phyloP scores from a whole-genome alignment of 2,329 filamentous ascomycete species.

The Zalaria sp. region DNA sequence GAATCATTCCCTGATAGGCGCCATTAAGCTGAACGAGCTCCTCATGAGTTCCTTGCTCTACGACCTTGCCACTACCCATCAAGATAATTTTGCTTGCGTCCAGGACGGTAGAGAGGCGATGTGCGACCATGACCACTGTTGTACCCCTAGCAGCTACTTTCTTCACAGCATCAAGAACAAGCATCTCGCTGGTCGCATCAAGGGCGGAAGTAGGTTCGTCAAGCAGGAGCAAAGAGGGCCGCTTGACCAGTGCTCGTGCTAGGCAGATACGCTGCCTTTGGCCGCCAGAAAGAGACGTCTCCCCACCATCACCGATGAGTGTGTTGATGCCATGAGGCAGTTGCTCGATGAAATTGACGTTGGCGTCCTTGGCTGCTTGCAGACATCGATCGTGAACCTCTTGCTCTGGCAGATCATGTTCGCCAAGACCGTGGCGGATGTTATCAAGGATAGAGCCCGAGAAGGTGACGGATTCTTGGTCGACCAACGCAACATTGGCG shows the following conservation, averaged over 20 bases:
- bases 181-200: slow-evolving; percentile 28
- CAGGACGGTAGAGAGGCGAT: slow-evolving; percentile 62
- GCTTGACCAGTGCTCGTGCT: slow-evolving; percentile 30
- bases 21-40: slow-evolving; percentile 26
- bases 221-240: slow-evolving; percentile 30
- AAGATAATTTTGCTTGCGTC: slow-evolving; percentile 72
- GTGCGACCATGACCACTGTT: slow-evolving; percentile 59
- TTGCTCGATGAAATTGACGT: slow-evolving; percentile 29
- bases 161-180: slow-evolving; percentile 29
- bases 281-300: slow-evolving; percentile 27
- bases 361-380: slow-evolving; percentile 22
- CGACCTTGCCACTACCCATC: slow-evolving; percentile 51
- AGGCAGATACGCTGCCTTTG: slow-evolving; percentile 33
- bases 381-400: slow-evolving; percentile 12
- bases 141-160: slow-evolving; percentile 31
- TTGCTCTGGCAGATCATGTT: slow-evolving; percentile 9
- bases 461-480: slow-evolving; percentile 32
- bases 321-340: slow-evolving; percentile 31
- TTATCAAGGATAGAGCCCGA: slow-evolving; percentile 31
- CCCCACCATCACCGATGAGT: slow-evolving; percentile 25
- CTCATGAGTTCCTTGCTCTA: slow-evolving; percentile 47
- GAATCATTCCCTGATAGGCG: slow-evolving; percentile 6
- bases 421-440: slow-evolving; percentile 23
- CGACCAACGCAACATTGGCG: slow-evolving; percentile 28
- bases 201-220: slow-evolving; percentile 33